Evolutionary conservation across 2,329 filamentous ascomycete species (phyloP).

Genomic region (Balansia obtecta): DNA sequence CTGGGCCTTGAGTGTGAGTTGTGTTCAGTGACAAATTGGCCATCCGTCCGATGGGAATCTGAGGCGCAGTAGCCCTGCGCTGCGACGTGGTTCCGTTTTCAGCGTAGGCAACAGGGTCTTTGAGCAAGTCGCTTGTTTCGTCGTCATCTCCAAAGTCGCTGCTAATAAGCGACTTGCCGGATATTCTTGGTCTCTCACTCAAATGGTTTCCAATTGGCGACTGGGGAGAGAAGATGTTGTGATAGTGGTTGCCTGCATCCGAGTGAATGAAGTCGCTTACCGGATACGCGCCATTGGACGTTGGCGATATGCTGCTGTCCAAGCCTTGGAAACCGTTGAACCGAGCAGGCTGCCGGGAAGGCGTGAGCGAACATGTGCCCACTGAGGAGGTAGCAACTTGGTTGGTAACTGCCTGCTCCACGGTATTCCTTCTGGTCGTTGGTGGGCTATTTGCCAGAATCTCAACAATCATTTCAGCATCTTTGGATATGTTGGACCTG

Average conservation of each 20-base stretch:
- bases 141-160: conserved; percentile 53
- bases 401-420: conserved; percentile 12
- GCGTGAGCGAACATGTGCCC: conserved; percentile 26
- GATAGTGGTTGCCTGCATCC: conserved; percentile 40
- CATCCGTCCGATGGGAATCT: conserved; percentile 58
- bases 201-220: conserved; percentile 61
- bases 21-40: conserved; percentile 60
- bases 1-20: conserved; percentile 33
- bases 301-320: conserved; percentile 46
- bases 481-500: conserved; percentile 36
- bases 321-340: conserved; percentile 52
- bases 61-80: conserved; percentile 59
- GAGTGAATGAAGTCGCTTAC: conserved; percentile 46
- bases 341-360: conserved; percentile 41
- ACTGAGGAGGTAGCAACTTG: conserved; percentile 26
- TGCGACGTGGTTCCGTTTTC: conserved; percentile 38
- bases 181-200: conserved; percentile 45
- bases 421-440: conserved; percentile 15
- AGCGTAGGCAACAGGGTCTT: conserved; percentile 60
- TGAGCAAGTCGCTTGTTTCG: conserved; percentile 59
- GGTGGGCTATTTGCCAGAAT: conserved; percentile 33
- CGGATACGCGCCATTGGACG: conserved; percentile 39
- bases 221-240: conserved; percentile 58
- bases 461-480: conserved; percentile 44
- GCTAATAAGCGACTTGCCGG: conserved; percentile 61